These are phyloP conservation scores for Pichia sp. DNA, from an alignment of 1,139 yeast species.

Conservation along the genomic window DNA sequence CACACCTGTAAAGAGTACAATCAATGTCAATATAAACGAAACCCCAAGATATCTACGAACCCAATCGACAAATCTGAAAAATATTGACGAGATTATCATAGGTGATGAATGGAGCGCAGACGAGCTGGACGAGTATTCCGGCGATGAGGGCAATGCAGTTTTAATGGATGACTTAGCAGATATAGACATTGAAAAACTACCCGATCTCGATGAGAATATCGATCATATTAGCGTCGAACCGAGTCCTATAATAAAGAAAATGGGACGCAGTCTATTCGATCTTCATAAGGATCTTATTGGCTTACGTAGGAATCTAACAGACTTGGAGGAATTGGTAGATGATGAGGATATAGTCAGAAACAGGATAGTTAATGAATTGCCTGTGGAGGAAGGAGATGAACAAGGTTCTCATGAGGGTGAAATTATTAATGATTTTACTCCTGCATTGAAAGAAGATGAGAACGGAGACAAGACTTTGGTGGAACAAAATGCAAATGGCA, in stretches of 20 bases:
- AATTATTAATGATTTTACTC: conserved; percentile 15
- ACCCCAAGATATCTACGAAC: conserved; percentile 20
- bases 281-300: conserved; percentile 33
- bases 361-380: background rate
- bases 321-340: conserved; percentile 13
- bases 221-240: conserved; percentile 25
- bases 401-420: conserved; percentile 1
- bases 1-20: conserved; percentile 9
- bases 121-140: conserved; percentile 8
- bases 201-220: background rate
- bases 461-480: conserved; percentile 7
- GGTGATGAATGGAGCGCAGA: conserved; percentile 16
- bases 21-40: conserved; percentile 8
- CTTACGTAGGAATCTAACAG: conserved; percentile 26
- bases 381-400: conserved; percentile 9
- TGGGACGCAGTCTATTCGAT: conserved; percentile 32
- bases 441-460: conserved; percentile 22
- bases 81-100: conserved; percentile 13
- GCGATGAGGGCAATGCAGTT: background rate
- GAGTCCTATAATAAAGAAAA: conserved; percentile 28
- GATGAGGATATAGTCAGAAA: background rate
- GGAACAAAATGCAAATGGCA: background rate
- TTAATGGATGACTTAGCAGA: background rate
- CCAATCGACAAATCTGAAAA: conserved; percentile 3
- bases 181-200: background rate